Percentiles rank a stretch among this genome's conserved stretches.
Evolutionary conservation across 192 early-diverging fungal genomes (phyloP).

Genomic region (Mortierella claussenii): DNA sequence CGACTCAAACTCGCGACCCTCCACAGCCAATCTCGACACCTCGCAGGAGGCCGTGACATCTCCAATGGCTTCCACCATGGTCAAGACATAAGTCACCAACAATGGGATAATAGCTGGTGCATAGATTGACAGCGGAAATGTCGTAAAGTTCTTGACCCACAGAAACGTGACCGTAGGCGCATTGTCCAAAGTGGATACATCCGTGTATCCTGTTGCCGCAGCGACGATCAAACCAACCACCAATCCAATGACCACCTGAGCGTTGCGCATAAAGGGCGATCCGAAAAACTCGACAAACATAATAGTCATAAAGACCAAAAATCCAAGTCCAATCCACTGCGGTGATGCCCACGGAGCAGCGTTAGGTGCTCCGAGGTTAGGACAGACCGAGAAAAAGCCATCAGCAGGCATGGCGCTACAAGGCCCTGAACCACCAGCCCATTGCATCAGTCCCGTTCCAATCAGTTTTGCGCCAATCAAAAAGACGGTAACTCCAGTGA

Average conservation of each 20-base stretch:
- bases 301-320: conserved; percentile 62
- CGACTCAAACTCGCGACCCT: conserved; percentile 58
- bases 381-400: conserved; percentile 62
- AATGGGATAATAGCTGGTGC: conserved; percentile 59
- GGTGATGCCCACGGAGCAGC: conserved; percentile 63
- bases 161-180: conserved; percentile 62
- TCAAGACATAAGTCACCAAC: conserved; percentile 57
- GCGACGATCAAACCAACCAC: conserved; percentile 62
- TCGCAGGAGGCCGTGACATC: conserved; percentile 67
- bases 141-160: conserved; percentile 61
- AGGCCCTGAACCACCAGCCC: conserved; percentile 64
- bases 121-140: conserved; percentile 65
- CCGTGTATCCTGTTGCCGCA: conserved; percentile 62
- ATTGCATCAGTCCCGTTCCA: conserved; percentile 59
- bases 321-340: conserved; percentile 61
- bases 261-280: conserved; percentile 65
- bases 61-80: conserved; percentile 60
- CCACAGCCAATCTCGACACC: conserved; percentile 61
- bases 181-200: conserved; percentile 42
- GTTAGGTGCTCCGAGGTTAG: conserved; percentile 59
- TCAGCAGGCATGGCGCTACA: conserved; percentile 58
- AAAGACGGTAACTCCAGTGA: conserved; percentile 59
- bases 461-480: conserved; percentile 64
- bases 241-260: conserved; percentile 61
- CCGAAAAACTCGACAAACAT: conserved; percentile 64